These are phyloP conservation scores for Naganishia friedmannii DNA, from an alignment of 768 basidiomycete species.

Conservation along the genomic window DNA sequence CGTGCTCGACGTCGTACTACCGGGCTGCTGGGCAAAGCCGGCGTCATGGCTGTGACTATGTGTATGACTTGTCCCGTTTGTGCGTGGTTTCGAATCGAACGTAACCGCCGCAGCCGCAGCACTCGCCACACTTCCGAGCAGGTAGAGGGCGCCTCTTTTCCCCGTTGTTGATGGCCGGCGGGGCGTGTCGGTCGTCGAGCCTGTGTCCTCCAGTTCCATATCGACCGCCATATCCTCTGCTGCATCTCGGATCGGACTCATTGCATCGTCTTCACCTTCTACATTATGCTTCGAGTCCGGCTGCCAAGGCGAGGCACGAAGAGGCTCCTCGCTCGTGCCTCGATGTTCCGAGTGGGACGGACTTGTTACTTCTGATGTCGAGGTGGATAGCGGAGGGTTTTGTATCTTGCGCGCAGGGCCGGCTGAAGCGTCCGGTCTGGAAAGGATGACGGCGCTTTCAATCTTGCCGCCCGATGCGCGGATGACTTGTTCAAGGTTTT, in stretches of 20 bases:
- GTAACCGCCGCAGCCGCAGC: slow-evolving; percentile 9
- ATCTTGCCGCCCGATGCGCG: slow-evolving; percentile 26
- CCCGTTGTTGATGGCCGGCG: background rate
- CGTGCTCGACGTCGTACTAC: background rate
- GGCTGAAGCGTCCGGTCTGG: background rate
- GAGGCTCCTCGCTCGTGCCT: background rate
- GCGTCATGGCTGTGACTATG: background rate
- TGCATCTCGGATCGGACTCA: slow-evolving; percentile 15
- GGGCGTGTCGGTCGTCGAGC: background rate
- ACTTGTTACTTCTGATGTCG: slow-evolving; percentile 7
- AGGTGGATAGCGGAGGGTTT: slow-evolving; percentile 11
- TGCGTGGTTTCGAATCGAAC: background rate
- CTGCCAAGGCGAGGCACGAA: too few species aligned
- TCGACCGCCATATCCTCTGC: slow-evolving; percentile 19
- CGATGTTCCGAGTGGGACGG: background rate
- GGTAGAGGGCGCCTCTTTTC: slow-evolving; percentile 15
- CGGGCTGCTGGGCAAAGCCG: background rate
- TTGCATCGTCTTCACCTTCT: background rate
- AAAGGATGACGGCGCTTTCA: slow-evolving; percentile 9
- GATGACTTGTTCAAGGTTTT: slow-evolving; percentile 33
- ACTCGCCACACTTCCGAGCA: slow-evolving; percentile 19
- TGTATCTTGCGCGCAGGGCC: background rate
- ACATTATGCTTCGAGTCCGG: too few species aligned
- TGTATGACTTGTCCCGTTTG: background rate
- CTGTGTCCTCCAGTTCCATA: slow-evolving; percentile 1